phyloP scores from a whole-genome alignment of 805 yeast species.

The Starmerella potacharoeniae region DNA sequence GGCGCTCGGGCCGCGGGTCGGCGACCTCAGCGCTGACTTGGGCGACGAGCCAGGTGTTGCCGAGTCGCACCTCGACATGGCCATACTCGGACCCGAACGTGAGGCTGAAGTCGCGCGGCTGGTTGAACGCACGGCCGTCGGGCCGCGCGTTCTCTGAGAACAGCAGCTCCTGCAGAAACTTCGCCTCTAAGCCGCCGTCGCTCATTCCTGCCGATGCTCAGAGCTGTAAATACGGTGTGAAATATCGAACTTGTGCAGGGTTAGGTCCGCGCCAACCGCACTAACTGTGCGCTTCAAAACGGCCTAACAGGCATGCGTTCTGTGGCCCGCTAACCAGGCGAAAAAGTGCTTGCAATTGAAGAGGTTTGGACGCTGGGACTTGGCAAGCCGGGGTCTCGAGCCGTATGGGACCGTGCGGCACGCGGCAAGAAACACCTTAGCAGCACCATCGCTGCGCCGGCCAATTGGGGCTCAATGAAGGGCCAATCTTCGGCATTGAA shows the following conservation, averaged over 20 bases:
- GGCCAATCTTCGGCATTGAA: too few species aligned
- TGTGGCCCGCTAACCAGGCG: too few species aligned
- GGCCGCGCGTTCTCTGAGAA: constrained; percentile 42
- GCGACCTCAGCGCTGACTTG: constrained; percentile 65
- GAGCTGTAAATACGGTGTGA: not conserved
- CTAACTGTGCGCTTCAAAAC: too few species aligned
- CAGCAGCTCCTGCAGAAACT: constrained; percentile 52
- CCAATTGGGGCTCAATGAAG: too few species aligned
- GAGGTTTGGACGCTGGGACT: too few species aligned
- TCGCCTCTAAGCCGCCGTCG: constrained; percentile 40
- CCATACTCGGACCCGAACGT: constrained; percentile 56
- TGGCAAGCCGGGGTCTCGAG: too few species aligned
- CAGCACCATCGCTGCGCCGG: too few species aligned
- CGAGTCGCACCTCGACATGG: constrained; percentile 65
- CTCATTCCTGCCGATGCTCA: not conserved
- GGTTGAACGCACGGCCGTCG: constrained; percentile 57
- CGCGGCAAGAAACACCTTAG: too few species aligned
- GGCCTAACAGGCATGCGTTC: too few species aligned
- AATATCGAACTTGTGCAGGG: not conserved
- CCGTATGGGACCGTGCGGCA: too few species aligned
- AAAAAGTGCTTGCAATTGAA: too few species aligned
- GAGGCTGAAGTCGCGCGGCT: constrained; percentile 57
- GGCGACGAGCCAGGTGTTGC: constrained; percentile 60
- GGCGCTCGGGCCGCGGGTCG: constrained; percentile 79
- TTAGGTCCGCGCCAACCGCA: not conserved